Base-by-base conservation (phyloP, 805 yeast genomes). In the Kodamaea nitidulidarum region DNA sequence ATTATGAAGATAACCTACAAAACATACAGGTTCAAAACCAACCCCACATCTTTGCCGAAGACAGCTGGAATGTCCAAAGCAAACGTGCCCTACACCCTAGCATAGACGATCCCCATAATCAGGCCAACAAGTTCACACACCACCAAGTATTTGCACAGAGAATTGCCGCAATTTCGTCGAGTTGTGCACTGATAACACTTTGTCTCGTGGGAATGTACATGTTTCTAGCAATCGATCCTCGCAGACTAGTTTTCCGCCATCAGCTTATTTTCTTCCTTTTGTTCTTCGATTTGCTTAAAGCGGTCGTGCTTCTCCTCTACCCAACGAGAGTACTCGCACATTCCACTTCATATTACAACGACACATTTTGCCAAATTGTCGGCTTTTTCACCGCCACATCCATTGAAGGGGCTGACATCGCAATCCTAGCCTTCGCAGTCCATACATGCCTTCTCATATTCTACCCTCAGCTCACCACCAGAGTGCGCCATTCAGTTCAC, bases 351-450 rank as follows among this genome's bases (percentile, higher is more conserved):
- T 78, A 76, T 54, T 71, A 68, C 39, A 68, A 67, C 47, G 60
- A 66, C 28, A 58, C 56, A 21, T 77, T 83, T 53, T 76, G 81
- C 50, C 77, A 80, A 52, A 75, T 78, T 4, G 72, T 83, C 25
- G 96, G 95, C 2, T 88, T 84, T 68, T 80, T 86, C 59, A 84
- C 95, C 1, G 85, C 90, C 3, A 70, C 80, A 28, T 73, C 87
- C 15, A 82, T 84, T 10, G 95, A 86, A 59, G 95, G 95, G 15
- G 88, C 90, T 1, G 97, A 88, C 60, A 54, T 87, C 25, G 88
- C 93, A 12, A 88, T 88, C 38, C 64, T 87, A 22, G 73, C 82
- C 25, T 84, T 88, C 61, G 95, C 96, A 1, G 61, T 88, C 11
- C 96, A 88, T 60, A 83, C 91, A 7, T 86, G 79, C 18, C 54